Evolutionary conservation across 2,329 filamentous ascomycete species (phyloP), one percentile per base, ranked within the genome.

Genomic region (Microsporum ferrugineum): DNA sequence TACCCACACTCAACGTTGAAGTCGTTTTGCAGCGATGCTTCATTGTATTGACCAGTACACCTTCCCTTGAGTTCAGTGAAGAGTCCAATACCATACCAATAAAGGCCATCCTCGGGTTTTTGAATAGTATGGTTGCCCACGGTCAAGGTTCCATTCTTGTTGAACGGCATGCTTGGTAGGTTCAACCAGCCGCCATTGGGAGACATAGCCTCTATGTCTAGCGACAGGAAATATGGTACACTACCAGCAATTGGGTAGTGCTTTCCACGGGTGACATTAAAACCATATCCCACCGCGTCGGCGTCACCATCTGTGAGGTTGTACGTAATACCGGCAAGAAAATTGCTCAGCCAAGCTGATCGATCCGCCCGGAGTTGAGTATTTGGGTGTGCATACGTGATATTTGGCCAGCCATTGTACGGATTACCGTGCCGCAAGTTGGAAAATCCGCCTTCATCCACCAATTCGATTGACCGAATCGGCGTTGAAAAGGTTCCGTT

Each of bases 281-380:
- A 51, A 10, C 45, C 45, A 14, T 51, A 51, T 29, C 23, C 23
- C 23, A 31, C 23, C 31, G 23, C 45, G 14, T 12, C 33, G 31
- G 57, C 17, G 36, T 61, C 62, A 0, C 63, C 66, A 41, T 68
- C 66, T 2, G 76, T 77, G 6, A 77, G 66, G 62, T 78, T 78
- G 58, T 75, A 64, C 38, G 70, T 75, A 1, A 73, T 49, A 71
- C 76, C 75, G 2, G 71, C 70, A 17, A 71, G 70, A 4, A 65
- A 69, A 63, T 80, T 80, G 41, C 72, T 73, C 3, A 76, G 61
- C 73, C 71, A 78, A 0, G 77, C 78, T 0, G 72, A 76, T 61
- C 73, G 72, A 59, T 76, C 77, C 0, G 78, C 78, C 12, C 78
- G 67, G 0, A 61, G 68, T 14, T 62, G 63, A 0, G 80, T 67